A percentile compares a stretch with the other conserved stretches of the same genome.
Conservation (phyloP, 108 stramenopile species). For the Cyclotella choctawhatcheeana region DNA sequence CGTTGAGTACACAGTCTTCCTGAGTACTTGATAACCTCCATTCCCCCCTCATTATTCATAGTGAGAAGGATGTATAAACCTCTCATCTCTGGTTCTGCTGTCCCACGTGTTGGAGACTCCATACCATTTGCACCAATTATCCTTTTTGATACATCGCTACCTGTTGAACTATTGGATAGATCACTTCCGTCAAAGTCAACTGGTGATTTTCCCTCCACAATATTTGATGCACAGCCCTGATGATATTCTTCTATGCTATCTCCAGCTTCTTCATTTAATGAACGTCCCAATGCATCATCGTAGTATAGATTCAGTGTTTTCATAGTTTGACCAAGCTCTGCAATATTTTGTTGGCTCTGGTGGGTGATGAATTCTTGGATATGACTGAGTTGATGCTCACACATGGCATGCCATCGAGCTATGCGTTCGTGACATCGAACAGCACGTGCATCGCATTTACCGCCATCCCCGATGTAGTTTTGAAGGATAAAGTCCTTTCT, state of each 20-base stretch:
- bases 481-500: constrained; percentile 71
- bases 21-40: constrained; percentile 92
- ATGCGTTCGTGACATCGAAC: constrained; percentile 91
- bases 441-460: constrained; percentile 79
- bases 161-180: constrained; percentile 56
- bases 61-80: constrained; percentile 81
- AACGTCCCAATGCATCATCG: constrained; percentile 79
- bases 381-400: constrained; percentile 88
- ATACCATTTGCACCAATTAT: constrained; percentile 66
- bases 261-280: constrained; percentile 63
- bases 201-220: constrained; percentile 66
- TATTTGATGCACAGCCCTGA: constrained; percentile 72
- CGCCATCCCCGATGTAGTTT: constrained; percentile 90
- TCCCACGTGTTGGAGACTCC: constrained; percentile 57
- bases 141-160: constrained; percentile 47
- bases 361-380: constrained; percentile 79
- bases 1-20: constrained; percentile 66
- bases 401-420: constrained; percentile 89
- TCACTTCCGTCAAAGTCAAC: constrained; percentile 75
- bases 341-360: constrained; percentile 91
- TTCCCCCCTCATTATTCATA: constrained; percentile 89
- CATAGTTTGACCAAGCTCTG: constrained; percentile 90
- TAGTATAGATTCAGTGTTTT: constrained; percentile 87
- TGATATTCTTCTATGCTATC: constrained; percentile 26
- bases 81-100: constrained; percentile 91